Conservation (phyloP, 352 stramenopile genomes). For the Globisporangium polare region DNA sequence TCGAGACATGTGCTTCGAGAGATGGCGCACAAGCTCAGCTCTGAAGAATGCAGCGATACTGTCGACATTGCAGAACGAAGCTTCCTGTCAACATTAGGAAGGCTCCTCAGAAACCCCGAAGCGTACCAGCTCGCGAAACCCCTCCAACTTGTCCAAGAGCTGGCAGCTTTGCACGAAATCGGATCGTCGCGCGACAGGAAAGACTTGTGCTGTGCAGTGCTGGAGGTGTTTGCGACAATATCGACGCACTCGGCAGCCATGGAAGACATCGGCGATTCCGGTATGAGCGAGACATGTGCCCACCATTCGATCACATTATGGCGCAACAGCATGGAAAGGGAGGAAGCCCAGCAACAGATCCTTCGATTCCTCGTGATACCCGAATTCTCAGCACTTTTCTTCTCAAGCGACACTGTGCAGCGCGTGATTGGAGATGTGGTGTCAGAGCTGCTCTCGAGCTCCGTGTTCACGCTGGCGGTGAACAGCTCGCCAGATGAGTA, state of each 20-base stretch:
- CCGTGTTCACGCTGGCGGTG: slow-evolving; percentile 27
- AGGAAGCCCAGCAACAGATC: neutral
- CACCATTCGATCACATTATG: slow-evolving; percentile 3
- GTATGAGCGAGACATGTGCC: slow-evolving; percentile 3
- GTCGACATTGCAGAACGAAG: neutral
- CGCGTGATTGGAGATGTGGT: slow-evolving; percentile 5
- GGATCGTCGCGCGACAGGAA: neutral
- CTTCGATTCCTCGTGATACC: slow-evolving; percentile 11
- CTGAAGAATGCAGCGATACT: neutral
- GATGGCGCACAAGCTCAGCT: neutral
- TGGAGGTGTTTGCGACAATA: neutral
- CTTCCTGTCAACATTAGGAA: slow-evolving; percentile 8
- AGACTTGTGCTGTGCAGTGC: neutral
- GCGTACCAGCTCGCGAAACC: neutral
- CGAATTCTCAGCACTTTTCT: slow-evolving; percentile 3
- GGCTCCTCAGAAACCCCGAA: neutral
- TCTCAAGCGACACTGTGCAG: slow-evolving; percentile 21
- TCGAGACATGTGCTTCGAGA: neutral
- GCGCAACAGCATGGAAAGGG: neutral
- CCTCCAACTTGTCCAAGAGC: slow-evolving; percentile 1
- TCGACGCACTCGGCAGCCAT: neutral
- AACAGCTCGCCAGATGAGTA: slow-evolving; percentile 41
- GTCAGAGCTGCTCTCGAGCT: slow-evolving; percentile 15
- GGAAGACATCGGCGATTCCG: neutral
- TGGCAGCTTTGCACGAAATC: slow-evolving; percentile 3